Percentiles rank a stretch among this genome's conserved stretches.
These are phyloP conservation scores for peach (Prunus persica) DNA, from an alignment of 306 rosid species.

Conservation along the genomic window DNA sequence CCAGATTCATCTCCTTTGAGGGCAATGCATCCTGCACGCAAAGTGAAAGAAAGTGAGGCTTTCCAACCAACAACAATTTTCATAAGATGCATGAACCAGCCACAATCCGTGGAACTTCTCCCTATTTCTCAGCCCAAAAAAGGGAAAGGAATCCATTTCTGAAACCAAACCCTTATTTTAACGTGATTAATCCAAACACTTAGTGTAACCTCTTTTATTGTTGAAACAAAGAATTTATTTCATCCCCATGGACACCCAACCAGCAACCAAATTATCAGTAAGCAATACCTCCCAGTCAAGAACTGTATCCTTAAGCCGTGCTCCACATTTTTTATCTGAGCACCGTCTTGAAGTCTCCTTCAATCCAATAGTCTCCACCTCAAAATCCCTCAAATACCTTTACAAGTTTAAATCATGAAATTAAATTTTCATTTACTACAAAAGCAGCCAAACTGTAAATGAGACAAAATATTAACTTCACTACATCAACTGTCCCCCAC, in stretches of 20 bases:
- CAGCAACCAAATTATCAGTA: conserved; percentile 17
- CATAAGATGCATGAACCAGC: background rate
- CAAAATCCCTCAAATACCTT: conserved; percentile 95
- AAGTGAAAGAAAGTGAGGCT: background rate
- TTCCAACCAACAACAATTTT: background rate
- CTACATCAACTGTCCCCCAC: background rate
- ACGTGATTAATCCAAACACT: background rate
- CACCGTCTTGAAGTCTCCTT: conserved; percentile 92
- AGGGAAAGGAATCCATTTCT: background rate
- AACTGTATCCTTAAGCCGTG: conserved; percentile 85
- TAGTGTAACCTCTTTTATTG: background rate
- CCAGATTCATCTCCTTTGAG: conserved; percentile 86
- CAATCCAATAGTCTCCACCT: conserved; percentile 90
- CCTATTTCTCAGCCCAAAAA: background rate
- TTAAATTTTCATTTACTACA: conserved; percentile 16
- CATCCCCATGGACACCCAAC: conserved; percentile 1
- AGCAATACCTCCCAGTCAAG: conserved; percentile 95
- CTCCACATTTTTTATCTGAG: conserved; percentile 62
- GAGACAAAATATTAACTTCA: conserved; percentile 6
- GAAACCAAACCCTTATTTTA: background rate
- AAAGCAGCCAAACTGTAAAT: conserved; percentile 4
- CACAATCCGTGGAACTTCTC: background rate
- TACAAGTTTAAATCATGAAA: conserved; percentile 19
- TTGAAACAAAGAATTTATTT: background rate
- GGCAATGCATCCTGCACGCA: conserved; percentile 87